phyloP scores from a whole-genome alignment of 2,329 filamentous ascomycete species.

The Colletotrichum karsti region DNA sequence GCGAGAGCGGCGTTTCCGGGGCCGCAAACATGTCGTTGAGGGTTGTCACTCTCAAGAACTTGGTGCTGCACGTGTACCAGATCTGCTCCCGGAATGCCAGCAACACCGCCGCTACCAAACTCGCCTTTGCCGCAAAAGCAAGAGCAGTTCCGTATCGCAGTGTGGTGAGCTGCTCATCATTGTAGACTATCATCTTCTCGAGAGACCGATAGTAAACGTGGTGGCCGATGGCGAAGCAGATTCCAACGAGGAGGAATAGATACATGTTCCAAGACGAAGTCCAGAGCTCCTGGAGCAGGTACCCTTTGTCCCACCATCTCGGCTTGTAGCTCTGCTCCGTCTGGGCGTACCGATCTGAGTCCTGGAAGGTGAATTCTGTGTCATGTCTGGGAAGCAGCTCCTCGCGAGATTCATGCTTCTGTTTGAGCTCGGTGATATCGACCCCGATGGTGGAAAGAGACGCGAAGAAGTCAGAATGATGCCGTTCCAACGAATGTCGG shows the following conservation, averaged over 20 bases:
- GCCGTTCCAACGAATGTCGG: neutral
- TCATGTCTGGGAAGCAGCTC: neutral
- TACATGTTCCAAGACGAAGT: conserved; percentile 44
- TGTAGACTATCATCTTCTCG: conserved; percentile 33
- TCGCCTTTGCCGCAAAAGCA: conserved; percentile 44
- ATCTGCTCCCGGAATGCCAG: conserved; percentile 27
- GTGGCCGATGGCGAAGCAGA: conserved; percentile 41
- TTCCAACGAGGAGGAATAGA: conserved; percentile 39
- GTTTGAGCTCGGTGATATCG: neutral
- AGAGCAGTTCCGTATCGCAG: conserved; percentile 43
- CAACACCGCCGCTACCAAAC: conserved; percentile 41
- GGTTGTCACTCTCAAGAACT: neutral
- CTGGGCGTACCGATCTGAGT: neutral
- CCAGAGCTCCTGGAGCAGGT: conserved; percentile 37
- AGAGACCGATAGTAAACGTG: conserved; percentile 43
- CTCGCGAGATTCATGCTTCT: neutral
- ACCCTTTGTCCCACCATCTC: neutral
- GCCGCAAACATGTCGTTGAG: conserved; percentile 4
- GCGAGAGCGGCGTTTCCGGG: neutral
- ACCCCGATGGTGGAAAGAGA: neutral
- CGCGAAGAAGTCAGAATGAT: neutral
- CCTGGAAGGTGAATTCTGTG: neutral
- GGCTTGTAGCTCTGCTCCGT: neutral
- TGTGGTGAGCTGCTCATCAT: conserved; percentile 41
- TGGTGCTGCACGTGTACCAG: conserved; percentile 30